Base-by-base conservation (phyloP, 441 rosid species). In the Adansonia gregorii region DNA sequence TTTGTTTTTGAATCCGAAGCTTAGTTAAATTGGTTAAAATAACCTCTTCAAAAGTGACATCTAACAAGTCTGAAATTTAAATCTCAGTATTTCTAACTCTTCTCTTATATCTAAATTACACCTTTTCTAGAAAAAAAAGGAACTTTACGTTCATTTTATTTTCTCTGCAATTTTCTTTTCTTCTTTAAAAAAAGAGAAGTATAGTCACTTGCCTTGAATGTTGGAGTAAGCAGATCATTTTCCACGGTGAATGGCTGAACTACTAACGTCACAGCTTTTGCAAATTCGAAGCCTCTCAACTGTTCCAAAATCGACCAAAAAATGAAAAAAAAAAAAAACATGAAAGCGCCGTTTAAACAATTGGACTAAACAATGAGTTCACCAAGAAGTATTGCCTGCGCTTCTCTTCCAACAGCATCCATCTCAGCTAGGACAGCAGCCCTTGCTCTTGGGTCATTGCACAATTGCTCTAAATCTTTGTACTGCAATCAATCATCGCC, bases 241-340 rank as follows among this genome's bases (percentile, higher is more conserved):
- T 97, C 99, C 72, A 90, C 4, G 0, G 97, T 87, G 82, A 94
- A 91, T 19, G 97, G 97, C 78, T 94, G 98, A 3, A 58, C 75
- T 81, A 90, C 98, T 86, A 97, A 78, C 35, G 95, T 93, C 75
- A 93, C 89, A 1, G 97, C 96, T 82, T 97, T 93, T 52, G 87
- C 98, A 83, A 92, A 93, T 89, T 97, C 99, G 39, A 97, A 97
- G 69, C 98, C 99, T 86, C 99, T 87, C 80, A 97, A 85, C 99
- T 97, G 96, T 80, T 80, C 60, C 58, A 52, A 75, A 49, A 49
- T 66, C 70, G 15, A 49, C 8, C 35, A 27, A 27, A 27, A 52
- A 51, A 67, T 27, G 43, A 43, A 51, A 10, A 60, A 12, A 24
- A 4, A 39, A 1, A 60, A 12, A 24, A 4, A 39, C 1, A 27